Conservation (phyloP, 805 yeast genomes). For the Barnettozyma californica region DNA sequence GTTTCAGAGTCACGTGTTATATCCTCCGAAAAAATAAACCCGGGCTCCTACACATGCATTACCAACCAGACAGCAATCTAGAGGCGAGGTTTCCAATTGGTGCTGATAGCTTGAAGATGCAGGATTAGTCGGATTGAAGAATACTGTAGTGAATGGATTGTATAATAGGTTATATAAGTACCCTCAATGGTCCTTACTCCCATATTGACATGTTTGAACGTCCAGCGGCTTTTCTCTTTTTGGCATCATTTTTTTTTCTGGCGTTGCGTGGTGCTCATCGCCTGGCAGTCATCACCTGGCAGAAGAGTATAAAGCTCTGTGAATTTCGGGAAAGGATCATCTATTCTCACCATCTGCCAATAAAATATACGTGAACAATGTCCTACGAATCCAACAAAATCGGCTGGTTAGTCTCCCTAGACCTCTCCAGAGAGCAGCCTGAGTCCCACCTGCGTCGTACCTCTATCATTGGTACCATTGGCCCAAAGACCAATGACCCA, state of each 20-base stretch:
- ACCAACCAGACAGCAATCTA: background rate
- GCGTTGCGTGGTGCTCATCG: slow-evolving; percentile 11
- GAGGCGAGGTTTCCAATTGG: background rate
- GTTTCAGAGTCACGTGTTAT: background rate
- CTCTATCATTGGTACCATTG: slow-evolving; percentile 97
- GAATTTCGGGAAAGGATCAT: background rate
- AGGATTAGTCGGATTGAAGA: background rate
- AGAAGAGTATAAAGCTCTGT: background rate
- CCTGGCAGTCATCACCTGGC: background rate
- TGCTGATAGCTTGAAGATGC: background rate
- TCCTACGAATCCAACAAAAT: slow-evolving; percentile 21
- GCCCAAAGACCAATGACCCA: slow-evolving; percentile 93
- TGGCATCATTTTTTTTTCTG: background rate
- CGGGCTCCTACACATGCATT: background rate
- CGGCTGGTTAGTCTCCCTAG: slow-evolving; percentile 26
- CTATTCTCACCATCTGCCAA: background rate
- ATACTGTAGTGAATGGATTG: background rate
- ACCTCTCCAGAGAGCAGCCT: slow-evolving; percentile 23
- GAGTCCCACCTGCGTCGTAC: slow-evolving; percentile 58
- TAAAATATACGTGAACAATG: slow-evolving; percentile 6
- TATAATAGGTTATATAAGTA: background rate
- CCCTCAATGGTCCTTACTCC: background rate
- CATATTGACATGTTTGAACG: background rate
- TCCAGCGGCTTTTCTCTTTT: background rate
- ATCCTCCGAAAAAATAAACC: background rate